These are phyloP conservation scores for Exidia glandulosa DNA, from an alignment of 768 basidiomycete genomes.

Conservation along the genomic window DNA sequence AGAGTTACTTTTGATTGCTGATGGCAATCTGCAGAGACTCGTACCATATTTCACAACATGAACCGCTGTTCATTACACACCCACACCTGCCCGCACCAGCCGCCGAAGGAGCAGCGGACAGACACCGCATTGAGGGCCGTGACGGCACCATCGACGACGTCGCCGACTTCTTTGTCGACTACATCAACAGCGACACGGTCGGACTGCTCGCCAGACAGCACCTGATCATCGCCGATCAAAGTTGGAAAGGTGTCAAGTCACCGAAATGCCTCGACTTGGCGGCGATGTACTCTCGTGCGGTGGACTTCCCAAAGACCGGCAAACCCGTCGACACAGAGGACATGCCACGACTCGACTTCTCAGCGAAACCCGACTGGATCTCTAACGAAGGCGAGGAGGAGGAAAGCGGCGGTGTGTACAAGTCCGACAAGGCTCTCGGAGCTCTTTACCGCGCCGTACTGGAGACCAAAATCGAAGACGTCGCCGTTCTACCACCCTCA, in stretches of 20 bases:
- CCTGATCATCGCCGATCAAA: slow-evolving; percentile 11
- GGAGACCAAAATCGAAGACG: not conserved
- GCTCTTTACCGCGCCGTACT: slow-evolving; percentile 4
- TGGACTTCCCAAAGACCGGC: slow-evolving; percentile 9
- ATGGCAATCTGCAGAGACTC: not conserved
- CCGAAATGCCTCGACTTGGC: slow-evolving; percentile 10
- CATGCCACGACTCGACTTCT: slow-evolving; percentile 19
- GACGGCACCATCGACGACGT: slow-evolving; percentile 8
- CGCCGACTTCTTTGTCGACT: slow-evolving; percentile 11
- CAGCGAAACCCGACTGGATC: slow-evolving; percentile 73
- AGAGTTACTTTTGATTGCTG: not conserved
- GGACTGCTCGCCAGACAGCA: slow-evolving; percentile 10
- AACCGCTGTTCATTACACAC: not conserved
- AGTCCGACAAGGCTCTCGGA: slow-evolving; percentile 3
- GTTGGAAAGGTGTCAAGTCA: slow-evolving; percentile 7
- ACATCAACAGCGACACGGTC: slow-evolving; percentile 10
- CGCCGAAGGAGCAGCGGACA: not conserved
- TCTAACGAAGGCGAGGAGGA: slow-evolving; percentile 36
- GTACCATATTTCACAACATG: not conserved
- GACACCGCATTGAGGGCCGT: slow-evolving; percentile 1
- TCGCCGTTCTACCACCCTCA: not conserved
- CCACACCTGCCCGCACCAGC: not conserved
- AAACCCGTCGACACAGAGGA: not conserved
- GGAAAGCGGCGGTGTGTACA: not conserved
- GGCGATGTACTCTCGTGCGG: slow-evolving; percentile 9